Conservation (phyloP, 768 basidiomycete species). For the Hygrophorus pudorinus region DNA sequence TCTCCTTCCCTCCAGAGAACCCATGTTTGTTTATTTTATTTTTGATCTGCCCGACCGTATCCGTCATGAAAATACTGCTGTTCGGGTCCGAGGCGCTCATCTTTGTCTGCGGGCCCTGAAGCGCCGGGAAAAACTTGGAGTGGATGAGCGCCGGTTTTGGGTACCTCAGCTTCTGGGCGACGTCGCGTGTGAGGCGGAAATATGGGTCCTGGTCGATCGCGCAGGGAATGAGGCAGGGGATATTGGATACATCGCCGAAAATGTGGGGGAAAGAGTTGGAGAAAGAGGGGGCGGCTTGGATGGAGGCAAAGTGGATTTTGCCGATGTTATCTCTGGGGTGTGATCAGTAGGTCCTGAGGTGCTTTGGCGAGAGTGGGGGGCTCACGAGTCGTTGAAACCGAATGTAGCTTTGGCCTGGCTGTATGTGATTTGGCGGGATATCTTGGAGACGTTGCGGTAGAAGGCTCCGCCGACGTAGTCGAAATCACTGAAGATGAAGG, state of each 20-base stretch:
- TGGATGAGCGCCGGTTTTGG: conserved; percentile 90
- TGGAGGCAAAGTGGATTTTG: conserved; percentile 91
- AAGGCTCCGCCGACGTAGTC: conserved; percentile 86
- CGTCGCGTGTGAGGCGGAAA: conserved; percentile 96
- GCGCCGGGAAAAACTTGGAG: conserved; percentile 95
- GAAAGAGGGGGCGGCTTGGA: conserved; percentile 95
- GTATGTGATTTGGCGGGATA: conserved; percentile 87
- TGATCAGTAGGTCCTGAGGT: not conserved
- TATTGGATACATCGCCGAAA: conserved; percentile 70
- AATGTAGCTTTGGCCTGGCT: conserved; percentile 94
- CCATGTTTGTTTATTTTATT: conserved; percentile 96
- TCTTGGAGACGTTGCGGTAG: conserved; percentile 89
- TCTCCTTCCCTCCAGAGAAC: conserved; percentile 91
- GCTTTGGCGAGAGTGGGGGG: conserved; percentile 9
- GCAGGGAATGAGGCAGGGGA: conserved; percentile 93
- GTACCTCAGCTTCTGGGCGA: conserved; percentile 89
- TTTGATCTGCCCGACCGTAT: conserved; percentile 88
- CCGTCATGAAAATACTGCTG: conserved; percentile 93
- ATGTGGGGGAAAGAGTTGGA: conserved; percentile 99
- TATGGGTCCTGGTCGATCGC: conserved; percentile 98
- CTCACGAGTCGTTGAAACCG: conserved; percentile 93
- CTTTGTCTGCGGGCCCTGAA: conserved; percentile 97
- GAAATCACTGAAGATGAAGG: conserved; percentile 94
- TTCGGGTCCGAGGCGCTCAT: conserved; percentile 97
- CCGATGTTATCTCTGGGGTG: conserved; percentile 86